Conservation (phyloP, 768 basidiomycete species). For the Arthromyces matolae region DNA sequence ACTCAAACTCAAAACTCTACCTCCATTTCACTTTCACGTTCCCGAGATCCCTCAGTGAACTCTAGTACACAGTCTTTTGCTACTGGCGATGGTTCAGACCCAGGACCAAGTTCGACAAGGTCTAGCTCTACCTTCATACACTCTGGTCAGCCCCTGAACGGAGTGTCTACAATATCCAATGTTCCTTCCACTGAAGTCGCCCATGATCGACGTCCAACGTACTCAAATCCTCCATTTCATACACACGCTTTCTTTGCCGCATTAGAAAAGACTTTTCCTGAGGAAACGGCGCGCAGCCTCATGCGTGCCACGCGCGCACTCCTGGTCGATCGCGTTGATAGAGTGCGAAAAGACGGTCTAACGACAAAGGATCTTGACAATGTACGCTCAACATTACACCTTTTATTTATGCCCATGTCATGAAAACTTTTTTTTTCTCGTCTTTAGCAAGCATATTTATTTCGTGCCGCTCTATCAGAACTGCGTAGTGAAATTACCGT, state of each 20-base stretch:
- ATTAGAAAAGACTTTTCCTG: constrained; percentile 72
- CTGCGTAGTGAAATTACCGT: constrained; percentile 82
- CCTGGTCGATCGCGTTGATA: constrained; percentile 70
- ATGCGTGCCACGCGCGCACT: constrained; percentile 83
- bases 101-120: constrained; percentile 7
- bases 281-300: constrained; percentile 67
- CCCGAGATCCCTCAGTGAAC: constrained; percentile 9
- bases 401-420: neutral
- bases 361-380: constrained; percentile 79
- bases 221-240: constrained; percentile 74
- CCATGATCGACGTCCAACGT: constrained; percentile 31
- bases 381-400: constrained; percentile 39
- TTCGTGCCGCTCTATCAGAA: constrained; percentile 90
- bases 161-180: constrained; percentile 11
- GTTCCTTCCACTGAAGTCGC: constrained; percentile 18
- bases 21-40: constrained; percentile 12
- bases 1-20: neutral
- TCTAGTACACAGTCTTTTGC: constrained; percentile 5
- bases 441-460: constrained; percentile 88
- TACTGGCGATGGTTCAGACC: constrained; percentile 5
- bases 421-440: neutral
- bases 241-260: constrained; percentile 74
- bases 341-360: constrained; percentile 68
- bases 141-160: constrained; percentile 12
- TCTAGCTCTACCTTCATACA: constrained; percentile 10